These are phyloP conservation scores for Stemphylium lycopersici DNA, from an alignment of 2,329 filamentous ascomycete genomes.

Conservation along the genomic window DNA sequence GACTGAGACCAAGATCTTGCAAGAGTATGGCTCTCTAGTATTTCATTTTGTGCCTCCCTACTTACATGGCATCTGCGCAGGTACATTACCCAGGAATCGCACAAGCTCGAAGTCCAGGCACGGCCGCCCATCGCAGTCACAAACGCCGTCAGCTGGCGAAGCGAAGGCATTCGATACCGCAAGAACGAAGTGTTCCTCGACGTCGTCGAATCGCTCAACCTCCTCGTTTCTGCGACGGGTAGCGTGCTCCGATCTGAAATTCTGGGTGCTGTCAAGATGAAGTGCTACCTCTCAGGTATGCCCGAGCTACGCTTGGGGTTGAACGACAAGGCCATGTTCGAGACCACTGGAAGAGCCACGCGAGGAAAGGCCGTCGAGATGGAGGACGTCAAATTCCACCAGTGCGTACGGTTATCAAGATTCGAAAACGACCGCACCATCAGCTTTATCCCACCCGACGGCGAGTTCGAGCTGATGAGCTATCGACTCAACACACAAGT, in stretches of 20 bases:
- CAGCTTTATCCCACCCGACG: slow-evolving; percentile 97
- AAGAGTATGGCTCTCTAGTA: slow-evolving; percentile 65
- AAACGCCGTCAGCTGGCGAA: slow-evolving; percentile 97
- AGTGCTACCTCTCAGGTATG: slow-evolving; percentile 98
- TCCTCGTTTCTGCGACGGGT: slow-evolving; percentile 90
- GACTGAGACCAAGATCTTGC: slow-evolving; percentile 96
- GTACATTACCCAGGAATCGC: slow-evolving; percentile 98
- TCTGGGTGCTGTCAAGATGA: slow-evolving; percentile 97
- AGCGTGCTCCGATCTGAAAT: slow-evolving; percentile 97
- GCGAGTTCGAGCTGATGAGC: slow-evolving; percentile 99
- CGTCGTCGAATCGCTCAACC: slow-evolving; percentile 93
- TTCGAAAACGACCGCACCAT: slow-evolving; percentile 99
- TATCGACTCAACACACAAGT: slow-evolving; percentile 98
- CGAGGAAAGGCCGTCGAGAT: slow-evolving; percentile 98
- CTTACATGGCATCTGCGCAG: slow-evolving; percentile 40
- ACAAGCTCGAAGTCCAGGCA: slow-evolving; percentile 96
- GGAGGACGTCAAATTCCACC: slow-evolving; percentile 99
- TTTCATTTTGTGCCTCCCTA: rapidly evolving
- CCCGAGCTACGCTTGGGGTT: slow-evolving; percentile 90
- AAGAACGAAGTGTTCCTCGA: slow-evolving; percentile 99
- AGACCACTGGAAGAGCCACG: slow-evolving; percentile 92
- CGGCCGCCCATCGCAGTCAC: slow-evolving; percentile 96
- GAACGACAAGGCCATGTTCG: slow-evolving; percentile 99
- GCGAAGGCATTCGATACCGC: slow-evolving; percentile 95
- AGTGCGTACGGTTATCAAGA: slow-evolving; percentile 91